These are phyloP conservation scores for Medicago ruthenica DNA, from an alignment of 306 rosid species.

Conservation along the genomic window DNA sequence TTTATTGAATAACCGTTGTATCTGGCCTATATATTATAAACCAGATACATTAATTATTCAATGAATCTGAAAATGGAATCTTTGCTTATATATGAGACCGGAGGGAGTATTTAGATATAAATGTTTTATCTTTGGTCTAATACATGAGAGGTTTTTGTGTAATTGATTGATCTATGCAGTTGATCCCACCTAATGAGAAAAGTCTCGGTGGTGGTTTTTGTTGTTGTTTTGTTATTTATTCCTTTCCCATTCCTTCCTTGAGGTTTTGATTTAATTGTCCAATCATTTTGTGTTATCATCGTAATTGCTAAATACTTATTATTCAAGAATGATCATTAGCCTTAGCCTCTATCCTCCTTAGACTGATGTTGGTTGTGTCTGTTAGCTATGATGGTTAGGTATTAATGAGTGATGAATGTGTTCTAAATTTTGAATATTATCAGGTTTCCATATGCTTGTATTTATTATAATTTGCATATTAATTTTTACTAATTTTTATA, in stretches of 20 bases:
- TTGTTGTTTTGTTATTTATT: not conserved
- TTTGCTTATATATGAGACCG: too few species aligned
- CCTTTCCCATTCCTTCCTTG: not conserved
- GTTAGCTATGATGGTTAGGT: not conserved
- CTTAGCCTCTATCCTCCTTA: constrained; percentile 7
- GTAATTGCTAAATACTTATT: not conserved
- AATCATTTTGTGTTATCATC: not conserved
- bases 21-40: too few species aligned
- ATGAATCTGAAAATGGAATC: too few species aligned
- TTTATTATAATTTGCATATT: not conserved
- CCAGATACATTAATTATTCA: too few species aligned
- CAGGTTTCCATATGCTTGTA: not conserved
- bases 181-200: not conserved
- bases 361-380: not conserved
- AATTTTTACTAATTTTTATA: not conserved
- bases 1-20: too few species aligned
- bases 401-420: not conserved
- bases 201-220: not conserved
- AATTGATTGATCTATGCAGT: not conserved
- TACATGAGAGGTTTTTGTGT: not conserved
- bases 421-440: not conserved
- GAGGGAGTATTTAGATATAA: not conserved
- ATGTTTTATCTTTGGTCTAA: not conserved
- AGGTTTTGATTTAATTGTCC: not conserved
- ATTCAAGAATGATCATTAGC: not conserved